phyloP scores from a whole-genome alignment of 1,284 basidiomycete genomes.

The Boletus semigastroideus region DNA sequence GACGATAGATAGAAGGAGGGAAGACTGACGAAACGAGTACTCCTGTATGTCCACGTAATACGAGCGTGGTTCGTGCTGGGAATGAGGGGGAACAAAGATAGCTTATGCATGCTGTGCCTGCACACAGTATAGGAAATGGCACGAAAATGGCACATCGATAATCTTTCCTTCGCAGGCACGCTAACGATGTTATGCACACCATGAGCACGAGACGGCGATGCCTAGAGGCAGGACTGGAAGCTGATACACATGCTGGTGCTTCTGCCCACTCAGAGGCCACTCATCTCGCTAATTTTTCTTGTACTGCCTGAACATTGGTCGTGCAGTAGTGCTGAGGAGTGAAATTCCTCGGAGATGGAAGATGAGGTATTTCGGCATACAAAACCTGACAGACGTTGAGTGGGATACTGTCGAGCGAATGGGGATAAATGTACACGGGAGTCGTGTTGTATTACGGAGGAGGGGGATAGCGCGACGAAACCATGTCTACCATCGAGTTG shows the following conservation, averaged over 20 bases:
- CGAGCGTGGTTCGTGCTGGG: conserved; percentile 11
- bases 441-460: conserved; percentile 2
- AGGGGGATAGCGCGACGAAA: conserved; percentile 7
- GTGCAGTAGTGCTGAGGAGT: background rate
- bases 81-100: conserved; percentile 27
- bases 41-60: conserved; percentile 27
- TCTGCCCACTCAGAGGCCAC: conserved; percentile 31
- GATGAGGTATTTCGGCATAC: background rate
- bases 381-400: background rate
- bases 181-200: conserved; percentile 9
- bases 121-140: conserved; percentile 11
- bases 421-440: conserved; percentile 8
- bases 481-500: background rate
- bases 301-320: conserved; percentile 15
- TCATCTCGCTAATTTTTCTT: conserved; percentile 23
- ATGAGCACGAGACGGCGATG: conserved; percentile 21
- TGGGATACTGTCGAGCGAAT: conserved; percentile 2
- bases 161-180: conserved; percentile 14
- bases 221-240: conserved; percentile 28
- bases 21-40: conserved; percentile 7
- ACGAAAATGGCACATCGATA: conserved; percentile 15
- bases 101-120: conserved; percentile 19
- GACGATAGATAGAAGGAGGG: conserved; percentile 13
- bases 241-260: conserved; percentile 29
- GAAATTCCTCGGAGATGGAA: conserved; percentile 27